Evolutionary conservation across 169 alveolate genomes (phyloP), one percentile per base, ranked within the genome.

Genomic region (Plasmodium adleri): DNA sequence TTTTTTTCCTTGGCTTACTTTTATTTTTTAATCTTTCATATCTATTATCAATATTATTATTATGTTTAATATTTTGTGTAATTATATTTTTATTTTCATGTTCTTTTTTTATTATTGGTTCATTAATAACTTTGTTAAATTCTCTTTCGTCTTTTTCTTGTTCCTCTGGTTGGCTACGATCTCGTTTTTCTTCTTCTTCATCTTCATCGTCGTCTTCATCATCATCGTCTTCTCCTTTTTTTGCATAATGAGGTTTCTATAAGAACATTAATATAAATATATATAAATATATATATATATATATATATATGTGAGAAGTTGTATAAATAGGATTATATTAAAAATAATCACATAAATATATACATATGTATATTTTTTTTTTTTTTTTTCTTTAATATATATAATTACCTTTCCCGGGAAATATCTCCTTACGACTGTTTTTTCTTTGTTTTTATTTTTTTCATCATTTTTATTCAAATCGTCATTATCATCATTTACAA

Each of bases 191-290:
- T 15, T 52, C 62, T 5, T 52, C 7, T 13, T 52, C 62, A 0
- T 47, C 88, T 8, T 74, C 73, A 3, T 74, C 88, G 1, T 74
- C 88, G 17, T 74, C 70, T 9, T 47, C 76, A 50, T 76, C 88
- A 8, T 76, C 88, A 5, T 74, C 60, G 17, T 26, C 88, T 17
- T 59, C 45, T 3, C 59, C 67, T 13, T 78, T 54, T 13, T 78
- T 59, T 12, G 89, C 89, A 70, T 78, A 78, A 50, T 78, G 89
- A 6, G 89, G 89, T 50, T 78, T 78, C 89, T 78, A 47, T 15
- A 49, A 22, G 28, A 10, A 32, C 28, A 20, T 17, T 3, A 26
- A 10, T 12, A 28, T n/a, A 52, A 47, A 47, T 52, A 52, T 52
- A 4, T 52, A 15, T 59, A 59, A n/a, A 24, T 17, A 60, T 24